Evolutionary conservation across 768 basidiomycete genomes (phyloP).

Genomic region (Termitomyces sp.): DNA sequence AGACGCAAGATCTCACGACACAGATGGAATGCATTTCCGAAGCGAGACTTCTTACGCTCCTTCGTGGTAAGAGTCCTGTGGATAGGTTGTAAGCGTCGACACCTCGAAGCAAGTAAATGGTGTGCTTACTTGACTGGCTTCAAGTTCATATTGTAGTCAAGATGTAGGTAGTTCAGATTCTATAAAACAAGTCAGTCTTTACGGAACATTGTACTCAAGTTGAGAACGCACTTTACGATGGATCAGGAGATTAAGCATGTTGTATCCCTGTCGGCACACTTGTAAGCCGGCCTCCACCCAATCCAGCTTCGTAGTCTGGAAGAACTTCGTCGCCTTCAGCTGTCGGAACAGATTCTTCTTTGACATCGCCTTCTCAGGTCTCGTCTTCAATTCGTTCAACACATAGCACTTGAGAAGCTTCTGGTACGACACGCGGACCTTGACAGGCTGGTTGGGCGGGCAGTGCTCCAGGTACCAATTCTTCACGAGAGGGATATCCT

Average conservation of each 20-base stretch:
- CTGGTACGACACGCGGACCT: slow-evolving; percentile 98
- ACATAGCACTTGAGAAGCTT: slow-evolving; percentile 96
- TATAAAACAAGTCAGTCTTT: slow-evolving; percentile 22
- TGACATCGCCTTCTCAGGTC: slow-evolving; percentile 93
- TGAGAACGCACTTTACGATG: slow-evolving; percentile 78
- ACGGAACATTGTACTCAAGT: not conserved
- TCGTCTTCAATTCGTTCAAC: slow-evolving; percentile 86
- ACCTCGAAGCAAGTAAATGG: not conserved
- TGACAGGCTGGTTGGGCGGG: slow-evolving; percentile 92
- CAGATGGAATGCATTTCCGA: slow-evolving; percentile 98
- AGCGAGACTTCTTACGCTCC: slow-evolving; percentile 99
- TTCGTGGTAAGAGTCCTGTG: slow-evolving; percentile 94
- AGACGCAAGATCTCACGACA: slow-evolving; percentile 97
- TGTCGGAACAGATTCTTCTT: slow-evolving; percentile 97
- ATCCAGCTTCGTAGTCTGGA: slow-evolving; percentile 96
- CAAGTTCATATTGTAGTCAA: slow-evolving; percentile 98
- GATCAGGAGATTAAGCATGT: slow-evolving; percentile 98
- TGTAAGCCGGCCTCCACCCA: slow-evolving; percentile 99
- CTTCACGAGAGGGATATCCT: slow-evolving; percentile 95
- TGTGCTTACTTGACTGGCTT: slow-evolving; percentile 80
- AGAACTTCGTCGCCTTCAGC: slow-evolving; percentile 98
- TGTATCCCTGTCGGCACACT: slow-evolving; percentile 98
- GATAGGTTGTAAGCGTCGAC: not conserved
- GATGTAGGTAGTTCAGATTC: slow-evolving; percentile 91
- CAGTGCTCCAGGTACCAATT: slow-evolving; percentile 99